Evolutionary conservation across 805 yeast species (phyloP).

Genomic region (Sugiyamaella lignohabitans): DNA sequence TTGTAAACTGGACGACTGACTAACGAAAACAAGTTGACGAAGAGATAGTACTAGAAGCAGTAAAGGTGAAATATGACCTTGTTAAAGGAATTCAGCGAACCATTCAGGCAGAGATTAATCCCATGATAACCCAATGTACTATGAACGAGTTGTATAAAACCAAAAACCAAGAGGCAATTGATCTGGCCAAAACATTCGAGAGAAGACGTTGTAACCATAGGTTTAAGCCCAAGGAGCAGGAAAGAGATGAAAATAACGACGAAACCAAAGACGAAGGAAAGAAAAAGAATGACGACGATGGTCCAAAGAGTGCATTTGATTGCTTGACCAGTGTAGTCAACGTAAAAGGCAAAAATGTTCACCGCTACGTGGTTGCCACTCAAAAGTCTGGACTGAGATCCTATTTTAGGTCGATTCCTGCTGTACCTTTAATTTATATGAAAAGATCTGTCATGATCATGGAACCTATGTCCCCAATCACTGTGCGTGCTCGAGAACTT

Average conservation of each 20-base stretch:
- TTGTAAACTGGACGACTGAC: neutral
- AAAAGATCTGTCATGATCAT: slow-evolving; percentile 88
- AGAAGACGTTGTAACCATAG: slow-evolving; percentile 90
- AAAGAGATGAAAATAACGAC: slow-evolving; percentile 3
- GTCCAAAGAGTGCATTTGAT: slow-evolving; percentile 49
- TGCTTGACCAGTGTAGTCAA: slow-evolving; percentile 68
- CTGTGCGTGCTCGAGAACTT: slow-evolving; percentile 42
- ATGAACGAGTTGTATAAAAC: slow-evolving; percentile 76
- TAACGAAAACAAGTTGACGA: slow-evolving; percentile 52
- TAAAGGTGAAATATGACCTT: slow-evolving; percentile 66
- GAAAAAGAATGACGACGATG: slow-evolving; percentile 12
- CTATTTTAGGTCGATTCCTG: slow-evolving; percentile 69
- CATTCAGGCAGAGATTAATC: slow-evolving; percentile 77
- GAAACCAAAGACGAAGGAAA: slow-evolving; percentile 20
- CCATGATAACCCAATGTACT: slow-evolving; percentile 93
- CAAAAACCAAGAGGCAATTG: slow-evolving; percentile 69
- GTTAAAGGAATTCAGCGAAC: slow-evolving; percentile 74
- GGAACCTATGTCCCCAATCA: slow-evolving; percentile 84
- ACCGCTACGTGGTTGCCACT: slow-evolving; percentile 82
- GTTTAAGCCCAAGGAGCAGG: slow-evolving; percentile 28
- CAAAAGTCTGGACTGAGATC: slow-evolving; percentile 69
- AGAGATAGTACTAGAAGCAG: slow-evolving; percentile 60
- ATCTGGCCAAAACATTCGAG: slow-evolving; percentile 74
- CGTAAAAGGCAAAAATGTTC: slow-evolving; percentile 71
- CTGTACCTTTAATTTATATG: slow-evolving; percentile 83